These are phyloP conservation scores for Aspergillus incahuasiensis DNA, from an alignment of 495 filamentous ascomycete species.

Conservation along the genomic window DNA sequence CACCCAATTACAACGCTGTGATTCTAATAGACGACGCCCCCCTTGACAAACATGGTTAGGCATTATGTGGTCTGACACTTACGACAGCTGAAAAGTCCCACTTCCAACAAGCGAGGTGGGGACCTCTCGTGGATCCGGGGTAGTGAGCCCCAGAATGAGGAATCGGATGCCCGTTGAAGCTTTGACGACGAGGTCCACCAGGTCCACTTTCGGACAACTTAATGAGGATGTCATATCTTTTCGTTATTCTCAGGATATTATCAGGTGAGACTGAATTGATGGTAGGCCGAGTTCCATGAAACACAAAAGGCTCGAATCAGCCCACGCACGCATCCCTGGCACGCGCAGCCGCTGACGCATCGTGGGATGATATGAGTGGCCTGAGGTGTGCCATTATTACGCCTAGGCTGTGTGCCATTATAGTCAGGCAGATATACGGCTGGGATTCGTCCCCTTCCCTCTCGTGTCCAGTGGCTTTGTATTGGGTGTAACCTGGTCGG, in stretches of 20 bases:
- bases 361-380: not conserved
- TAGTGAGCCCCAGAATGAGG: not conserved
- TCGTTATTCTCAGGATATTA: no score
- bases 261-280: no score
- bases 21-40: not conserved
- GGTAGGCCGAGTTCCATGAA: no score
- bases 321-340: not conserved
- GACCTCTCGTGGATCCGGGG: slow-evolving; percentile 1
- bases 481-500: not conserved
- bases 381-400: not conserved
- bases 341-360: slow-evolving; percentile 9
- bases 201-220: not conserved
- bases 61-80: not conserved
- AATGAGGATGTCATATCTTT: not conserved
- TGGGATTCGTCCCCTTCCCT: not conserved
- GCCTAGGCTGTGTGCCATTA: no score
- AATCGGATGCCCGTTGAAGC: not conserved
- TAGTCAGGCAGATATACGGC: no score
- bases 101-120: not conserved
- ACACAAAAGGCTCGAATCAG: not conserved
- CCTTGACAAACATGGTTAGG: slow-evolving; percentile 1
- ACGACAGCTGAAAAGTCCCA: not conserved
- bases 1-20: not conserved
- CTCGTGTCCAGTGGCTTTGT: not conserved
- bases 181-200: not conserved